These are phyloP conservation scores for Chytriomyces sp. DNA, from an alignment of 192 early-diverging fungal species.

Conservation along the genomic window DNA sequence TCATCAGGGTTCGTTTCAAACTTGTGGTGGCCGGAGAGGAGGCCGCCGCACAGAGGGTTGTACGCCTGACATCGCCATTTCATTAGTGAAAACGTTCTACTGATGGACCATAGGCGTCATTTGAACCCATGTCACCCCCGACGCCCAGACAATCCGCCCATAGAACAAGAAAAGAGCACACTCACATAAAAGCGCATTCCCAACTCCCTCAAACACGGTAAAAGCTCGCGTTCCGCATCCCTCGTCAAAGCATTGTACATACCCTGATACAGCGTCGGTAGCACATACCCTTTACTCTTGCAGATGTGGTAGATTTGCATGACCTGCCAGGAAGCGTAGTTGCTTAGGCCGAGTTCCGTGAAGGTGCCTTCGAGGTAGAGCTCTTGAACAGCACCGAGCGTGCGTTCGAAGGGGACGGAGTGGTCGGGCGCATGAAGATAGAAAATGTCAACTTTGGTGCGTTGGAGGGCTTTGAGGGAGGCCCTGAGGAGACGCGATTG, in stretches of 20 bases:
- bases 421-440: constrained; percentile 67
- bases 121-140: too few relatives aligned
- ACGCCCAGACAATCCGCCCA: too few relatives aligned
- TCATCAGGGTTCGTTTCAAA: constrained; percentile 31
- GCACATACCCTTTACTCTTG: constrained; percentile 46
- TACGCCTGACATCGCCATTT: constrained; percentile 43
- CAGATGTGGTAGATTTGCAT: constrained; percentile 54
- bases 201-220: constrained; percentile 62
- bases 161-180: background rate
- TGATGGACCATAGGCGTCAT: too few relatives aligned
- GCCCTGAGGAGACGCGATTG: constrained; percentile 1
- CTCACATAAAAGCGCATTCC: constrained; percentile 59
- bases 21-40: constrained; percentile 40
- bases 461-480: constrained; percentile 51
- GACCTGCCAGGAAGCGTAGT: constrained; percentile 52
- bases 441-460: constrained; percentile 58
- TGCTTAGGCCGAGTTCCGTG: constrained; percentile 41
- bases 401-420: constrained; percentile 54
- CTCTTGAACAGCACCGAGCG: constrained; percentile 57
- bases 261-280: constrained; percentile 54
- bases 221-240: constrained; percentile 51
- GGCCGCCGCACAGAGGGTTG: constrained; percentile 63
- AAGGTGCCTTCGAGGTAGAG: constrained; percentile 58
- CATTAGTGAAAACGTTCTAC: too few relatives aligned
- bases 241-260: constrained; percentile 43